phyloP scores from a whole-genome alignment of 2,329 filamentous ascomycete genomes.

The Diaporthe humulicola region DNA sequence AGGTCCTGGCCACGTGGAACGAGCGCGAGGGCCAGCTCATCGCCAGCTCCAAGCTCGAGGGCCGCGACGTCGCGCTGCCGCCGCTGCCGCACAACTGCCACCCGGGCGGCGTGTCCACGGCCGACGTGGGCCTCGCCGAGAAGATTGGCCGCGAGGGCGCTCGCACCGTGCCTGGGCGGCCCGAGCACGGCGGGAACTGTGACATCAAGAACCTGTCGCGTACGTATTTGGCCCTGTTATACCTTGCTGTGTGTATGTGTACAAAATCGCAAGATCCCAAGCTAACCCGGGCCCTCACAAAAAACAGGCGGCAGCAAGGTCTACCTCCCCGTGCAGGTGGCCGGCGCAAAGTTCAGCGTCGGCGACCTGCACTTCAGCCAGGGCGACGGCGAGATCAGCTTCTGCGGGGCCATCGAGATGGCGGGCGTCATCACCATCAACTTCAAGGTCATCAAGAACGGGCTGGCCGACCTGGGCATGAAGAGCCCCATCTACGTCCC shows the following conservation, averaged over 20 bases:
- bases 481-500: constrained; percentile 89
- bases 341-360: constrained; percentile 89
- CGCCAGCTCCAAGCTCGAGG: constrained; percentile 70
- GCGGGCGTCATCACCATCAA: constrained; percentile 92
- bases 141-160: constrained; percentile 85
- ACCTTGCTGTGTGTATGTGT: not conserved
- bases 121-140: constrained; percentile 68
- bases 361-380: constrained; percentile 91
- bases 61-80: constrained; percentile 81
- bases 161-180: constrained; percentile 85
- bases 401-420: constrained; percentile 94
- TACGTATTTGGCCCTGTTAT: not conserved
- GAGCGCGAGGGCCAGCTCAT: constrained; percentile 85
- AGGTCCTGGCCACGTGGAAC: constrained; percentile 87
- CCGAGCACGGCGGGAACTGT: constrained; percentile 91
- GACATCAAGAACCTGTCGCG: constrained; percentile 84
- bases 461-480: constrained; percentile 79
- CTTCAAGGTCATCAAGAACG: constrained; percentile 87
- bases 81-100: constrained; percentile 81
- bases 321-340: constrained; percentile 88
- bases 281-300: not conserved
- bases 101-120: constrained; percentile 68
- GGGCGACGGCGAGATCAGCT: constrained; percentile 92
- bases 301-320: constrained; percentile 80
- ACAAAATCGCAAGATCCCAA: not conserved